Conservation (phyloP, 805 yeast species). For the Wickerhamiella australiensis region DNA sequence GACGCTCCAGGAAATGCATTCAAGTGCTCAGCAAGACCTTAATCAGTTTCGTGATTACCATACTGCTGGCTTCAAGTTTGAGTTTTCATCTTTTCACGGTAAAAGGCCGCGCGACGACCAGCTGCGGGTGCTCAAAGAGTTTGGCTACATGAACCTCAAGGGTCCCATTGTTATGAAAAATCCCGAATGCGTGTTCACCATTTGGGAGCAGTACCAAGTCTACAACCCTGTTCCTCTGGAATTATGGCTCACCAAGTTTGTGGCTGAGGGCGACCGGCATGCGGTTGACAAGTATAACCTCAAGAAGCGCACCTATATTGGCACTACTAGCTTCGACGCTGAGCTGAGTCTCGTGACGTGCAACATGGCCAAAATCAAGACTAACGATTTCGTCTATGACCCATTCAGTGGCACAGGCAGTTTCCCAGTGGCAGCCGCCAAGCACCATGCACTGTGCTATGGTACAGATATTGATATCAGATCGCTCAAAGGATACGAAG, state of each 20-base stretch:
- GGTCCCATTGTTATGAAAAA: slow-evolving; percentile 71
- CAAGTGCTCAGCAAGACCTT: slow-evolving; percentile 32
- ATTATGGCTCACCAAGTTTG: slow-evolving; percentile 65
- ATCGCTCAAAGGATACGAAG: slow-evolving; percentile 53
- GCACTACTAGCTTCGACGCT: slow-evolving; percentile 95
- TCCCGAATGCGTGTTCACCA: slow-evolving; percentile 57
- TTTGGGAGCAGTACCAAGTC: slow-evolving; percentile 57
- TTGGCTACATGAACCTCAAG: slow-evolving; percentile 53
- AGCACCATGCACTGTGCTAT: slow-evolving; percentile 63
- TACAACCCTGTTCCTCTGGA: slow-evolving; percentile 21
- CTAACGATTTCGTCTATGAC: slow-evolving; percentile 65
- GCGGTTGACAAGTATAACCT: slow-evolving; percentile 69
- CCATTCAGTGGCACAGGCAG: slow-evolving; percentile 98
- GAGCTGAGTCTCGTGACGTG: slow-evolving; percentile 80
- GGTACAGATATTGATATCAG: slow-evolving; percentile 92
- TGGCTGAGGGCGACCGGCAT: slow-evolving; percentile 53
- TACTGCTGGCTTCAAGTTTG: slow-evolving; percentile 60
- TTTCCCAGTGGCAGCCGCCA: slow-evolving; percentile 75
- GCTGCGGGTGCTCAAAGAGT: slow-evolving; percentile 55
- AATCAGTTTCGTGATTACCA: slow-evolving; percentile 30
- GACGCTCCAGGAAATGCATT: slow-evolving; percentile 46
- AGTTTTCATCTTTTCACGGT: slow-evolving; percentile 66
- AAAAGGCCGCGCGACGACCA: slow-evolving; percentile 41
- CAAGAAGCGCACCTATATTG: slow-evolving; percentile 72
- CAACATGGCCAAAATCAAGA: slow-evolving; percentile 64